Base-by-base conservation (phyloP, 352 stramenopile genomes). In the Phytophthora capsici region DNA sequence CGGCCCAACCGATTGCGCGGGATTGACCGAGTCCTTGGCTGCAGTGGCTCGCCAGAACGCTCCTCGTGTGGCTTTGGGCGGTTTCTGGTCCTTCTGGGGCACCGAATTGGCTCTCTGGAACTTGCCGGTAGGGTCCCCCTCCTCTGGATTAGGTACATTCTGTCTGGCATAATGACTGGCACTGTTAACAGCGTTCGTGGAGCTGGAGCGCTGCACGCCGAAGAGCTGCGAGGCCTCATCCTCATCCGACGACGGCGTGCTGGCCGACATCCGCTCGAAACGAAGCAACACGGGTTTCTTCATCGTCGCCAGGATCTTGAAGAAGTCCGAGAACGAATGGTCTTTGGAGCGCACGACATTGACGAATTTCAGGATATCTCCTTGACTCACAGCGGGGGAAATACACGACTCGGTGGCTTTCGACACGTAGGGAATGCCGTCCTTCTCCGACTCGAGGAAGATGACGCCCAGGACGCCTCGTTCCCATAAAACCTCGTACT, bases 281-380 rank as follows among this genome's bases (percentile, higher is more conserved):
- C 88, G 88, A 34, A 96, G 66, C 44, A 96, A 55, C 48, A 96
- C 88, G 23, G 88, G 88, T 65, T 96, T 95, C 71, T 96, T 94
- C 85, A 94, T 96, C 19, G 88, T 96, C 34, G 88, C 82, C 34
- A 96, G 70, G 47, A 96, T 93, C 75, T 94, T 94, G 73, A 96
- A 93, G 73, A 96, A 96, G 62, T 94, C 87, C 12, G 84, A 86
- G 56, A 96, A 96, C 60, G 88, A 91, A 62, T 96, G 86, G 53
- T 96, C 87, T 46, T 90, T 86, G 26, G 88, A 92, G 19, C 88
- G 83, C 70, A 96, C 83, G 5, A 88, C 79, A 59, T 96, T 96
- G 16, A 96, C 88, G 66, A 70, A 96, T 50, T 91, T 91, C 57
- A 96, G 83, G 36, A 90, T 85, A 61, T 96, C 88, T 10, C 86